Percentiles rank a stretch among this genome's conserved stretches.
These are phyloP conservation scores for Thermochaetoides dissita DNA, from an alignment of 2,329 filamentous ascomycete genomes.

Conservation along the genomic window DNA sequence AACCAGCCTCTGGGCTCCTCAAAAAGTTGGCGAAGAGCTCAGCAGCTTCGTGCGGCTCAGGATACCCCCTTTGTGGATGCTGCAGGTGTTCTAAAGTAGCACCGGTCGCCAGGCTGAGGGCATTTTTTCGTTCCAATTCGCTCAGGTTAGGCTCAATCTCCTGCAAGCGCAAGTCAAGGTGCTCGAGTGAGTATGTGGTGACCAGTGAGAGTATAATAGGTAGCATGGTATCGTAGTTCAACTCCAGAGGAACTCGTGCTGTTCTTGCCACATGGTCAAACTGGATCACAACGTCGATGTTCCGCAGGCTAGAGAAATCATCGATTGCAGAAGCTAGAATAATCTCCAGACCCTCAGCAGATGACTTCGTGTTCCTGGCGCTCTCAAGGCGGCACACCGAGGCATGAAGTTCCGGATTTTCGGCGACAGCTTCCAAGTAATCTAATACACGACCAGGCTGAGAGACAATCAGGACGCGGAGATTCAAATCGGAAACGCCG, in stretches of 20 bases:
- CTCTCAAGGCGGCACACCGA: constrained; percentile 15
- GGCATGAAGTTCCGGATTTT: constrained; percentile 23
- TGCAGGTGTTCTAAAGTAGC: constrained; percentile 25
- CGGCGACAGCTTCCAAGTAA: constrained; percentile 36
- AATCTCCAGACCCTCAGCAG: constrained; percentile 20
- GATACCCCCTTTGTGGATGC: constrained; percentile 25
- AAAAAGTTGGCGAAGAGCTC: constrained; percentile 32
- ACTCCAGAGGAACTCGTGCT: constrained; percentile 20
- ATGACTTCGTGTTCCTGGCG: constrained; percentile 5
- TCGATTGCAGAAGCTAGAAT: constrained; percentile 29
- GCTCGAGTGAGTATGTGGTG: constrained; percentile 39
- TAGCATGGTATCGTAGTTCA: constrained; percentile 11
- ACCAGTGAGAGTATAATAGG: constrained; percentile 37
- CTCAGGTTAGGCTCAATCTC: constrained; percentile 26
- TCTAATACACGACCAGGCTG: constrained; percentile 35
- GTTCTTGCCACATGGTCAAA: constrained; percentile 37
- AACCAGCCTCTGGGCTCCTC: constrained; percentile 23
- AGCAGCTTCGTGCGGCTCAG: constrained; percentile 33
- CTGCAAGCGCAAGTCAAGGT: constrained; percentile 34
- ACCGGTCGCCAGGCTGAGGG: constrained; percentile 23
- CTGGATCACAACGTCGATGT: constrained; percentile 37
- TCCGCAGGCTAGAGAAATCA: constrained; percentile 21
- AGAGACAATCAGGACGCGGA: constrained; percentile 39
- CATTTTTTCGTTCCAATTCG: constrained; percentile 33
- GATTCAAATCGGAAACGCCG: constrained; percentile 26